These are phyloP conservation scores for Ceratobasidium theobromae DNA, from an alignment of 1,284 basidiomycete genomes.

Conservation along the genomic window DNA sequence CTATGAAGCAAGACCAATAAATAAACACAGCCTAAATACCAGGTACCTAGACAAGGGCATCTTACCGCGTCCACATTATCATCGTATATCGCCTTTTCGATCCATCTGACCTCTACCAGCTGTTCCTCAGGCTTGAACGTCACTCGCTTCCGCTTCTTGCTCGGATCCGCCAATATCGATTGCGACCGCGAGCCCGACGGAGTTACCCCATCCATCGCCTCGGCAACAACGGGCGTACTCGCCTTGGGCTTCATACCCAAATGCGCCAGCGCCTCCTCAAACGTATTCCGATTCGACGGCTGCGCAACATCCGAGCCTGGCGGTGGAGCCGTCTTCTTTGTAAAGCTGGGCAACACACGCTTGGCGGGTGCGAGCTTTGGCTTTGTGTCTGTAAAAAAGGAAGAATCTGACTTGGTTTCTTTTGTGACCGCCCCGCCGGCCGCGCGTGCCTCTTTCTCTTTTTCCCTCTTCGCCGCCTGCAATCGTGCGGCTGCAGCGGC, in stretches of 20 bases:
- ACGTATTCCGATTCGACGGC: constrained; percentile 70
- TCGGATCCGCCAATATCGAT: constrained; percentile 36
- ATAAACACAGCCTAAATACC: constrained; percentile 1
- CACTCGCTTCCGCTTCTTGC: constrained; percentile 62
- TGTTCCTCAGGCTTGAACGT: constrained; percentile 71
- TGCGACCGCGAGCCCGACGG: constrained; percentile 48
- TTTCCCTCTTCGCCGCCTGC: background rate
- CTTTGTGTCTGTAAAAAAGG: constrained; percentile 81
- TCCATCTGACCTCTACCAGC: constrained; percentile 70
- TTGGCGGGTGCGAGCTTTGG: constrained; percentile 57
- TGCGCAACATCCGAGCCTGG: constrained; percentile 60
- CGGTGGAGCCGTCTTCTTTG: constrained; percentile 51
- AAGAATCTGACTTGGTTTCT: constrained; percentile 76
- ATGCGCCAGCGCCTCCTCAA: constrained; percentile 73
- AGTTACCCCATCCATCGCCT: constrained; percentile 26
- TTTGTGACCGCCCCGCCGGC: constrained; percentile 40
- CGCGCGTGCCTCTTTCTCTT: constrained; percentile 42
- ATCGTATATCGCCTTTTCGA: constrained; percentile 80
- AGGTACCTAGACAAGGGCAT: constrained; percentile 38
- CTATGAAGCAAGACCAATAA: constrained; percentile 6
- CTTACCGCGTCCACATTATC: constrained; percentile 80
- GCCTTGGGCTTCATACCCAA: constrained; percentile 60
- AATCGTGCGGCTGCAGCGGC: background rate
- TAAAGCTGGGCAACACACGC: constrained; percentile 67
- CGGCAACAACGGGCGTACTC: constrained; percentile 45